phyloP scores from a whole-genome alignment of 2,329 filamentous ascomycete genomes.

The Botryotinia narcissicola region DNA sequence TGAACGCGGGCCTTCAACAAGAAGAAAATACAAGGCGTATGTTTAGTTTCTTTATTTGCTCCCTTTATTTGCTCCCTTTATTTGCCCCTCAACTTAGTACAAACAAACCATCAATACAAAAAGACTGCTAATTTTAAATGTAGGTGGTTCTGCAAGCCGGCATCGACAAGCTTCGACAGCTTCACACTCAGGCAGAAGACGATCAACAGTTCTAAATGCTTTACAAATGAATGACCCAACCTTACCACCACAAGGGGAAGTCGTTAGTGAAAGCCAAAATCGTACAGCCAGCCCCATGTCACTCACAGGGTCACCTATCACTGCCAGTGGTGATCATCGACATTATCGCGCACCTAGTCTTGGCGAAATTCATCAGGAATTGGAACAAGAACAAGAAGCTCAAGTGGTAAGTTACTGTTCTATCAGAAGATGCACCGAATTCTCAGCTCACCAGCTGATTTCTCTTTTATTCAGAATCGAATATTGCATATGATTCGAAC shows the following conservation, averaged over 20 bases:
- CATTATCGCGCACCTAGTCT: slow-evolving; percentile 68
- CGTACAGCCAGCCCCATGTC: slow-evolving; percentile 46
- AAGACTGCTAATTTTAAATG: slow-evolving; percentile 13
- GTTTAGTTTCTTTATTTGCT: slow-evolving; percentile 23
- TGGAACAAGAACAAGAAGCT: slow-evolving; percentile 76
- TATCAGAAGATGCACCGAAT: background rate
- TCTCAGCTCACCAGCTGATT: background rate
- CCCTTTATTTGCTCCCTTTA: no score
- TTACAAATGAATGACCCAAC: slow-evolving; percentile 70
- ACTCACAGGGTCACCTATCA: slow-evolving; percentile 49
- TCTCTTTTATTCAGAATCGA: slow-evolving; percentile 56
- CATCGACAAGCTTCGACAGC: slow-evolving; percentile 41
- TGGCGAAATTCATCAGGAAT: slow-evolving; percentile 74
- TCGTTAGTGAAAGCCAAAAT: slow-evolving; percentile 51
- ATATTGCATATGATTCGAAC: slow-evolving; percentile 73
- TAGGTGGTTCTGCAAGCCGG: slow-evolving; percentile 47
- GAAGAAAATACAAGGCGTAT: slow-evolving; percentile 57
- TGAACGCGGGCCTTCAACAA: slow-evolving; percentile 73
- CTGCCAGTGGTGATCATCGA: slow-evolving; percentile 49
- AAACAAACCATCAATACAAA: background rate
- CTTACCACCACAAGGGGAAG: slow-evolving; percentile 66
- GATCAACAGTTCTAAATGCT: slow-evolving; percentile 70
- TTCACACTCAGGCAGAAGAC: slow-evolving; percentile 54
- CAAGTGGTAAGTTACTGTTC: slow-evolving; percentile 58
- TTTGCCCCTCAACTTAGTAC: no score